Base-by-base conservation (phyloP, 2,329 filamentous ascomycete genomes). In the Teratosphaeria zuluensis region DNA sequence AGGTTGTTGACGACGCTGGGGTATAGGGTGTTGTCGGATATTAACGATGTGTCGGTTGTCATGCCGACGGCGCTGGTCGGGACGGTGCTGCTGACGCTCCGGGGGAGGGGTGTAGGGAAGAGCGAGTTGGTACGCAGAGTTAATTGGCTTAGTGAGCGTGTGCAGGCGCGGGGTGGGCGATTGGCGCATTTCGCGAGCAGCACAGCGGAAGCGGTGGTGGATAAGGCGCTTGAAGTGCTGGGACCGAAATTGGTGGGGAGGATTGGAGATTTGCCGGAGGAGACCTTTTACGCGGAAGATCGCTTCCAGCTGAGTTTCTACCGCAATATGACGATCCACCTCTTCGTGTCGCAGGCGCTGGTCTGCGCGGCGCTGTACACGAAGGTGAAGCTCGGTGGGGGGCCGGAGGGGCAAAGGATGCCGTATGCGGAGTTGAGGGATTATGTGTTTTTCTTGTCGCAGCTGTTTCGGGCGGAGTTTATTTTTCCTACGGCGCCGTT, bases 31-130 rank as follows among this genome's bases (percentile, higher is more conserved):
- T 79, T 99, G 1, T 87, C 89, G 0, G 90, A 99, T 68, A 99
- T 99, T 75, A 99, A 99, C 70, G 84, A 87, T 35, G 92, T 96
- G 1, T 96, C 92, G 0, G 94, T 99, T 0, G 90, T 99, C 54
- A 99, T 99, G 94, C 94, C 94, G 0, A 97, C 94, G 0, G 92
- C 94, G 0, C 80, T 99, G 51, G 95, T 99, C 30, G 94, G 94
- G 5, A 99, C 94, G 0, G 89, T 97, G 0, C 79, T 99, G 0
- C 79, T 99, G 14, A 99, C 94, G 0, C 81, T 99, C 3, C 84
- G 94, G 68, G 94, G 94, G 0, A 86, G 94, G 54, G 94, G 94
- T 21, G 92, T 97, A 0, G 92, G 94, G 28, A 91, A 91, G 69
- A 78, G 84, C 0, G 94, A 99, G 71, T 77, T 99, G 21, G 84